A percentile compares a stretch with the other conserved stretches of the same genome.
These are phyloP conservation scores for Ajuga reptans DNA, from an alignment of 305 asterid genomes.

Conservation along the genomic window DNA sequence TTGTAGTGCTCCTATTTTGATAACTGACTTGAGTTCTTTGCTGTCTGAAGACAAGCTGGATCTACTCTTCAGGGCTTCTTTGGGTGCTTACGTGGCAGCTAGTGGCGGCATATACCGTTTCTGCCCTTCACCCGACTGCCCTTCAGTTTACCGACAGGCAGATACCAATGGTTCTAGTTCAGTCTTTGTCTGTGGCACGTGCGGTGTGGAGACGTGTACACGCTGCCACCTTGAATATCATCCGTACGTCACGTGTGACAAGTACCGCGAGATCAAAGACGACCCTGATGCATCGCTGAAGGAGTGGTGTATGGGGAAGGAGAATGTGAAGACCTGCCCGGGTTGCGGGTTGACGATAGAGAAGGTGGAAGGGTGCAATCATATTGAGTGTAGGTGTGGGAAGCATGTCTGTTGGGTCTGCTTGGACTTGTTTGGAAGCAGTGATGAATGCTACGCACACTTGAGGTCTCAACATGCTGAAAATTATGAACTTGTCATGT, in stretches of 20 bases:
- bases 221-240: slow-evolving; percentile 83
- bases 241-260: slow-evolving; percentile 58
- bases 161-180: slow-evolving; percentile 24
- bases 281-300: slow-evolving; percentile 71
- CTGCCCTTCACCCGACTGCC: slow-evolving; percentile 93
- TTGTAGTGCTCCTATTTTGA: slow-evolving; percentile 45
- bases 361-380: slow-evolving; percentile 93
- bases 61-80: slow-evolving; percentile 71
- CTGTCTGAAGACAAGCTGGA: slow-evolving; percentile 52
- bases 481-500: no score
- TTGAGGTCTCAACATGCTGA: slow-evolving; percentile 31
- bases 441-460: slow-evolving; percentile 62
- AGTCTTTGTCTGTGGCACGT: slow-evolving; percentile 56
- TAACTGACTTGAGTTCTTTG: slow-evolving; percentile 52
- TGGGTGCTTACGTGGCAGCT: slow-evolving; percentile 59
- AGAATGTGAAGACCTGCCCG: slow-evolving; percentile 68
- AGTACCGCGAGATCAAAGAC: slow-evolving; percentile 49
- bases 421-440: slow-evolving; percentile 37
- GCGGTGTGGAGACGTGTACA: slow-evolving; percentile 72
- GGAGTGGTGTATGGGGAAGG: slow-evolving; percentile 73
- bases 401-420: slow-evolving; percentile 84
- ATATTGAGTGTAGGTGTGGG: slow-evolving; percentile 71
- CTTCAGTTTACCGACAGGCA: slow-evolving; percentile 55
- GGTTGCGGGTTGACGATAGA: slow-evolving; percentile 62
- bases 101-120: slow-evolving; percentile 56